A percentile compares a stretch with the other conserved stretches of the same genome.
phyloP scores from a whole-genome alignment of 495 filamentous ascomycete genomes.

The Parmelia sp. region DNA sequence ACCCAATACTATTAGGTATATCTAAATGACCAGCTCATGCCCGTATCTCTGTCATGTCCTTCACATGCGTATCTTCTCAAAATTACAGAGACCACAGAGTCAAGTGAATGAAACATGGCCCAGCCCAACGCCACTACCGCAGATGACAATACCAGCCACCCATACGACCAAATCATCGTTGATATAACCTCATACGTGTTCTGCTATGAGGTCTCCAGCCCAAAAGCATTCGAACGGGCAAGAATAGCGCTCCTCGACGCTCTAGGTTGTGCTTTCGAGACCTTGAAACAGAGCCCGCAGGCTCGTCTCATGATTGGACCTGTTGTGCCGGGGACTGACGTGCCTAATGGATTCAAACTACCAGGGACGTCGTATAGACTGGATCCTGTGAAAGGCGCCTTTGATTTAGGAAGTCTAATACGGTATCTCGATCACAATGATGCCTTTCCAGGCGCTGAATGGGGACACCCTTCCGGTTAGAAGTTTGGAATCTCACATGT shows the following conservation, averaged over 20 bases:
- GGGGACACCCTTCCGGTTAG: constrained; percentile 42
- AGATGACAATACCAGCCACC: neutral
- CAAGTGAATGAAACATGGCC: no score
- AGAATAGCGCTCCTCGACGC: constrained; percentile 35
- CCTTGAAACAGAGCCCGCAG: constrained; percentile 26
- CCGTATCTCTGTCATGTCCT: no score
- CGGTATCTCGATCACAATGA: constrained; percentile 45
- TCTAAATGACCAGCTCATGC: no score
- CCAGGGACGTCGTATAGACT: constrained; percentile 35
- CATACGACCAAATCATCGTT: constrained; percentile 27
- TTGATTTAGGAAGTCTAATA: constrained; percentile 39
- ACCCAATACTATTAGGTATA: no score
- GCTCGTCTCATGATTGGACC: constrained; percentile 28
- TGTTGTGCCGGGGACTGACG: constrained; percentile 22
- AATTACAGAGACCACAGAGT: no score
- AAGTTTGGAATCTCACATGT: neutral
- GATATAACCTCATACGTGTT: constrained; percentile 31
- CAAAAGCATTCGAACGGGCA: constrained; percentile 25
- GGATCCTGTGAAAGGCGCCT: constrained; percentile 39
- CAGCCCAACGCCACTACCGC: no score
- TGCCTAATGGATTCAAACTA: constrained; percentile 35
- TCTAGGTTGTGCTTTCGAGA: constrained; percentile 37
- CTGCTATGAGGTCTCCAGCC: constrained; percentile 21
- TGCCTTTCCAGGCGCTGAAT: constrained; percentile 38
- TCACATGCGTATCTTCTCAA: no score